Evolutionary conservation across 192 early-diverging fungal species (phyloP), one percentile per base, ranked within the genome.

Genomic region (Helicostylum pulchrum): DNA sequence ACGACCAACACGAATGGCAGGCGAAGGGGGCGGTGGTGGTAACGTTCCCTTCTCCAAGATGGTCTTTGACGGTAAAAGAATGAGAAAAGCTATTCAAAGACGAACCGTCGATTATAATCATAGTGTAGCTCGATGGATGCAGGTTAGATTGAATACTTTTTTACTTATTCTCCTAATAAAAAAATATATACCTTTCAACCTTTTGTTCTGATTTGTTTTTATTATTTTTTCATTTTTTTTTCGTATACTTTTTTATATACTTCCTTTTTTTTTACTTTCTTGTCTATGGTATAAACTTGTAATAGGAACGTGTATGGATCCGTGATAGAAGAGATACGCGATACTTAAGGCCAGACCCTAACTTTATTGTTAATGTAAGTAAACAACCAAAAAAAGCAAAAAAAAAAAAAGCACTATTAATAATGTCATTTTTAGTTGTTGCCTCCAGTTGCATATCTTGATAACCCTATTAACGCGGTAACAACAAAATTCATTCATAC

Each of bases 41-140:
- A 53, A 53, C 47, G 51, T 64, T 20, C 61, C 68, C 19, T 70
- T 70, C 32, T 78, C 64, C 3, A 63, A 70, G 51, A 73, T 68
- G 58, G 65, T 76, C 0, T 80, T 88, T 72, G 85, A 88, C 59
- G 89, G 87, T 62, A 93, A 91, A 68, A 85, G 86, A 15, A 85
- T 94, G 73, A 81, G 95, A 56, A 91, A 92, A 71, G 92, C 92
- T 11, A 89, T 96, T 64, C 92, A 97, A 76, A 79, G 97, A 50
- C 81, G 90, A 10, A 99, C 97, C 0, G 90, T 99, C 15, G 97
- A 99, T 76, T 95, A 92, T 73, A 92, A 94, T 64, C 83, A 91
- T 17, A 83, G 89, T 23, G 81, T 95, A 11, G 85, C 88, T 45
- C 82, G 87, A 61, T 88, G 89, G 62, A 74, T 90, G 46, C 85